Evolutionary conservation across 352 stramenopile species (phyloP).

Genomic region (Phytophthora macrochlamydospora): DNA sequence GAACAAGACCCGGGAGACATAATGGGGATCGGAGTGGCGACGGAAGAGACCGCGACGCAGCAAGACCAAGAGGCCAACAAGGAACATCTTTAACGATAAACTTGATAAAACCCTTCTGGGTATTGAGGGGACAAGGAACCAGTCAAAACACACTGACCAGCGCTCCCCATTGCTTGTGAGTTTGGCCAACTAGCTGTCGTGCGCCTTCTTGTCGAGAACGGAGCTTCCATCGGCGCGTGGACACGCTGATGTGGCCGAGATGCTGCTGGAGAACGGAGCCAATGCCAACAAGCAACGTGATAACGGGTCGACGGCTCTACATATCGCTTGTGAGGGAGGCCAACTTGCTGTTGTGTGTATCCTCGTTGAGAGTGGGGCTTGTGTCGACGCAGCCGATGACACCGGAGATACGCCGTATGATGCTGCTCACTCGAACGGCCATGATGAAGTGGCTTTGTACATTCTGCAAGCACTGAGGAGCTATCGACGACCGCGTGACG

Average conservation of each 20-base stretch:
- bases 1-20: no score
- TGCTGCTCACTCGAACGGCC: no score
- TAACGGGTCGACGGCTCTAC: conserved; percentile 7
- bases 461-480: no score
- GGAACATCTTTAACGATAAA: no score
- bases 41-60: no score
- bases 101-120: no score
- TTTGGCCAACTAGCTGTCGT: conserved; percentile 1
- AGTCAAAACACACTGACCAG: neutral
- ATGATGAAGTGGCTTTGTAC: no score
- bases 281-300: neutral
- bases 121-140: no score
- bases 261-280: conserved; percentile 12
- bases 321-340: conserved; percentile 6
- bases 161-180: conserved; percentile 3
- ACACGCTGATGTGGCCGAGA: conserved; percentile 2
- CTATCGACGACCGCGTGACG: no score
- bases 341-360: conserved; percentile 7
- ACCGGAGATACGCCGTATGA: neutral
- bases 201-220: neutral
- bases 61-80: no score
- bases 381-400: neutral
- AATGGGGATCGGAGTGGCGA: no score
- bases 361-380: conserved; percentile 7
- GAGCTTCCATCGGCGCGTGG: conserved; percentile 1